Base-by-base conservation (phyloP, 768 basidiomycete species). In the Polyporus arcularius region DNA sequence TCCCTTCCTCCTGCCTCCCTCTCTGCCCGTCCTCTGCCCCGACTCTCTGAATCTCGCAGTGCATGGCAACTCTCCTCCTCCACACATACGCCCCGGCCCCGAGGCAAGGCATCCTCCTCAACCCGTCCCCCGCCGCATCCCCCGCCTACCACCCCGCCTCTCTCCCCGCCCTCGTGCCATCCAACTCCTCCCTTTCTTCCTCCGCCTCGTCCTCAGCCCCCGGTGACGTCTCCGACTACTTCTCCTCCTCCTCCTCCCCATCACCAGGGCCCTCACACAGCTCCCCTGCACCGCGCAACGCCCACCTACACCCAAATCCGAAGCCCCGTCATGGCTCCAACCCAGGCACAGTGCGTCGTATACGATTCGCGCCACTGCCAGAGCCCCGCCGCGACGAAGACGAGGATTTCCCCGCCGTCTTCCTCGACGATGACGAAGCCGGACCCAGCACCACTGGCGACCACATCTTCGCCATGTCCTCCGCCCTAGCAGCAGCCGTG, bases 331-430 rank as follows among this genome's bases (percentile, higher is more conserved):
- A 51, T 30, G 61, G 57, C 62, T 61, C 67, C 46, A 38, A 51
- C 46, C 54, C 63, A 39, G 30, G 50, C 60, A 58, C 65, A 4
- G 63, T 67, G 9, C 71, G 72, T 35, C 74, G 76, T 49, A 94
- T 95, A 60, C 84, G 90, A 61, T 95, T 95, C 63, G 93, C 94
- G 0, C 94, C 94, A 1, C 82, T 95, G 16, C 94, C 94, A 1
- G 88, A 90, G 66, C 89, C 90, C 1, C 79, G 84, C 26, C 79
- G 84, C 53, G 79, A 82, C 53, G 78, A 80, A 35, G 35, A 35
- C 65, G 62, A 75, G n/a, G 74, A 75, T 28, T 69, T 79, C 18
- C 66, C 71, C 18, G 59, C 63, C 48, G 72, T 70, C 42, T 61
- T 72, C 43, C 61, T 70, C 39, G 70, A 73, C 51, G 73, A 72